A percentile compares a stretch with the other conserved stretches of the same genome.
phyloP scores from a whole-genome alignment of 2,329 filamentous ascomycete genomes.

The Pyricularia sp. region DNA sequence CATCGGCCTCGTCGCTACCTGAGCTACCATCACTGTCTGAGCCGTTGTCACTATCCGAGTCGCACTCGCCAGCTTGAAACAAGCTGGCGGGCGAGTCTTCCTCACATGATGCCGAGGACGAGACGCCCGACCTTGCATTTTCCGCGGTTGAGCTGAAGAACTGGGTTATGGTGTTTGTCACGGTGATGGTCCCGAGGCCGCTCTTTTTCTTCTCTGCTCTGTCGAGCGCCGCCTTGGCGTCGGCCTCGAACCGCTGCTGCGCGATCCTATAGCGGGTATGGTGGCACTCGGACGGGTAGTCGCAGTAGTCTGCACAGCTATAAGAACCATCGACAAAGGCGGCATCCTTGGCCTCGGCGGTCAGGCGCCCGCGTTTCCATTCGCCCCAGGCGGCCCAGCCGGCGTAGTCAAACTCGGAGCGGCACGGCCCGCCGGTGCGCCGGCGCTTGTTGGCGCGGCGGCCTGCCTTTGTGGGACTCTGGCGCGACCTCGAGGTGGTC shows the following conservation, averaged over 20 bases:
- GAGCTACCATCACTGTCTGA: not conserved
- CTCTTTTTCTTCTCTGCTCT: not conserved
- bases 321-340: conserved; percentile 10
- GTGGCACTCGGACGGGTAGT: conserved; percentile 15
- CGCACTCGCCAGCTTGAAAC: not conserved
- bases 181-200: not conserved
- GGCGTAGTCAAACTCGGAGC: conserved; percentile 19
- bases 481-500: not conserved
- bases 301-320: conserved; percentile 16
- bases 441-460: conserved; percentile 1
- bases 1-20: not conserved
- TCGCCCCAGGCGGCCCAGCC: conserved; percentile 17
- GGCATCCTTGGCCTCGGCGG: conserved; percentile 5
- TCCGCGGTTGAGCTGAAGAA: not conserved
- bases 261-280: conserved; percentile 4
- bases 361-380: conserved; percentile 15
- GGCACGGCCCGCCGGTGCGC: conserved; percentile 10
- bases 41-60: not conserved
- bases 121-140: not conserved
- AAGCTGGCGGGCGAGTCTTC: not conserved
- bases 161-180: not conserved
- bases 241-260: not conserved
- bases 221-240: not conserved
- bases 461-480: not conserved
- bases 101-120: not conserved